Evolutionary conservation across 768 basidiomycete species (phyloP), one percentile per base, ranked within the genome.

Genomic region (Dentipellis sp.): DNA sequence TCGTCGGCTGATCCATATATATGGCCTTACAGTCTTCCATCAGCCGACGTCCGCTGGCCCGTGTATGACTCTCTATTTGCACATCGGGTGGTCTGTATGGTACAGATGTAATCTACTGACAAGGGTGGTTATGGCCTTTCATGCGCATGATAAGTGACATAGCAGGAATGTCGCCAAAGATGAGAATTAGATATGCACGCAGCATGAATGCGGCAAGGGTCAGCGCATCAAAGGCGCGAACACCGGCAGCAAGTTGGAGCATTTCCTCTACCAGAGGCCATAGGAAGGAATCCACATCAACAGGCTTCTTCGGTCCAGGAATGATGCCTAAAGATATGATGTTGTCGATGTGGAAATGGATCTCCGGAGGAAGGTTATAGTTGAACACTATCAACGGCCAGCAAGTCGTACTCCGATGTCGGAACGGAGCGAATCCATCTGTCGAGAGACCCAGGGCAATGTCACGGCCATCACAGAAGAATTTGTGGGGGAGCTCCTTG

Each of bases 71-170:
- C n/a, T n/a, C n/a, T n/a, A n/a, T n/a, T n/a, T n/a, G n/a, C n/a
- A n/a, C n/a, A n/a, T n/a, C n/a, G n/a, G n/a, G n/a, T n/a, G n/a
- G n/a, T n/a, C n/a, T n/a, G n/a, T n/a, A n/a, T n/a, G n/a, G n/a
- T n/a, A n/a, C n/a, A n/a, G n/a, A n/a, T n/a, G n/a, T n/a, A n/a
- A n/a, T n/a, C n/a, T n/a, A n/a, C n/a, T n/a, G n/a, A n/a, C n/a
- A n/a, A n/a, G n/a, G n/a, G n/a, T n/a, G n/a, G 29, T 78, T 76
- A 56, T 74, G 72, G 7, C 76, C 74, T 56, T 76, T 77, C 67
- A 76, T 74, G 21, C 62, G 38, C 63, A 71, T 65, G 14, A 66
- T 19, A 57, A 68, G 62, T 1, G 63, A 60, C 1, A 70, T 54
- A 0, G 68, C 68, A 8, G 67, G 70, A 14, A 72, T 72, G 55